Base-by-base conservation (phyloP, 2,329 filamentous ascomycete genomes). In the Lecanicillium sp. region DNA sequence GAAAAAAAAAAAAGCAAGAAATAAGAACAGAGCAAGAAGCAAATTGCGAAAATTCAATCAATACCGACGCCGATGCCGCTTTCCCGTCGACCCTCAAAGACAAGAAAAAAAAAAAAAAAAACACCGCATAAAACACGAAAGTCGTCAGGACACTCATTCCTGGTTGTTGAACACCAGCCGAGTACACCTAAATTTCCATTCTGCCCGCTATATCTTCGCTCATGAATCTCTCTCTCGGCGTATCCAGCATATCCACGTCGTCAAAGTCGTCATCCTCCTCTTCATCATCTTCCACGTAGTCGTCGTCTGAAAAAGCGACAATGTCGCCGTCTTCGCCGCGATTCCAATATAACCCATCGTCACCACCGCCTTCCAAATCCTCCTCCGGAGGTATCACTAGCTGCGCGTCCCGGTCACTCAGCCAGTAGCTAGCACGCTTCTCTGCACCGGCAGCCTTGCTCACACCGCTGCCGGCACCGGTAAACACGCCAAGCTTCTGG, bases 401-500 rank as follows among this genome's bases (percentile, higher is more conserved):
- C 56, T 74, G 70, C 5, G 72, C 76, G 44, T 76, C 68, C 44
- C 71, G 75, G 52, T 88, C 83, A 35, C 90, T 89, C 3, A 96
- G 77, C 91, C 90, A 96, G 66, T 88, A 96, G 52, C 78, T 80
- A 12, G 89, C 88, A 39, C 90, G 84, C 71, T 96, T 96, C 58
- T 62, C 58, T 4, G 65, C 64, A 10, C 63, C 62, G 7, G 29
- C 38, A 5, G 37, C 24, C 21, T 37, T 21, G 23, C 45, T 42
- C 14, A 48, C 17, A 24, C 44, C 45, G 29, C 55, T 32, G 17
- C 43, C 40, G n/a, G 14, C 38, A 3, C 52, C 27, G n/a, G 53
- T 26, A 48, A 53, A 38, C 43, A 32, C 26, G 6, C 46, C 46
- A 20, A 26, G 37, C 33, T 33, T 51, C 23, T 35, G 23, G 17